Evolutionary conservation across 352 stramenopile species (phyloP), one percentile per base, ranked within the genome.

Genomic region (Globisporangium perplexum): DNA sequence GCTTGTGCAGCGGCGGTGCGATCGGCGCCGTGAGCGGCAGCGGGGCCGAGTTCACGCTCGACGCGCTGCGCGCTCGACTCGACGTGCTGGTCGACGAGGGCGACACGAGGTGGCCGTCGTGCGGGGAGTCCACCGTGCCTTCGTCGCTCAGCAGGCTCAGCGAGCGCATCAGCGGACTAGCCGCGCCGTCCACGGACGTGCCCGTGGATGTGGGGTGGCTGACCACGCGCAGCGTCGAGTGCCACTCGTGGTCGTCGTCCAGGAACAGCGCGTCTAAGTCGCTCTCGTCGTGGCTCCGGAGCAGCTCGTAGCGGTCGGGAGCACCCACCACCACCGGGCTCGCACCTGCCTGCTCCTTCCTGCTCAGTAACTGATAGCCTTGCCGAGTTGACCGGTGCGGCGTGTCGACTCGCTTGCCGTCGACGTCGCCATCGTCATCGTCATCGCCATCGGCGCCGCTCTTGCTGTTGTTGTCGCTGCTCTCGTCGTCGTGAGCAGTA

Each of bases 21-120:
- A 53, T n/a, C 18, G 38, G 30, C 7, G 28, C 24, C 7, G 54
- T 63, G 22, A 62, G 39, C 10, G 52, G 55, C 39, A 63, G 52
- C 15, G 75, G 66, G 4, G 74, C 70, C 14, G 70, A 77, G 20
- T 53, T 58, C 20, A 58, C 66, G 49, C 63, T 80, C 28, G 41
- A 57, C 11, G 65, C 59, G 17, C 59, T 82, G 15, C 39, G 43
- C 7, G 51, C 58, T 4, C 70, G 55, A 57, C 74, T 87, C 57
- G 63, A 74, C 14, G 66, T 72, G 41, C 76, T 86, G 15, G 65
- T 74, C 1, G 72, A 83, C 18, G 76, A 86, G 23, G 79, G 79
- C 12, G 79, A 90, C 11, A 90, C 62, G 24, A 90, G 59, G 15
- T 73, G 65, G 28, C 64, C 71, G 31, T 74, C 71, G 24, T 71